Percentiles rank a stretch among this genome's conserved stretches.
Conservation (phyloP, 2,329 filamentous ascomycete species). For the Curvularia sp. region DNA sequence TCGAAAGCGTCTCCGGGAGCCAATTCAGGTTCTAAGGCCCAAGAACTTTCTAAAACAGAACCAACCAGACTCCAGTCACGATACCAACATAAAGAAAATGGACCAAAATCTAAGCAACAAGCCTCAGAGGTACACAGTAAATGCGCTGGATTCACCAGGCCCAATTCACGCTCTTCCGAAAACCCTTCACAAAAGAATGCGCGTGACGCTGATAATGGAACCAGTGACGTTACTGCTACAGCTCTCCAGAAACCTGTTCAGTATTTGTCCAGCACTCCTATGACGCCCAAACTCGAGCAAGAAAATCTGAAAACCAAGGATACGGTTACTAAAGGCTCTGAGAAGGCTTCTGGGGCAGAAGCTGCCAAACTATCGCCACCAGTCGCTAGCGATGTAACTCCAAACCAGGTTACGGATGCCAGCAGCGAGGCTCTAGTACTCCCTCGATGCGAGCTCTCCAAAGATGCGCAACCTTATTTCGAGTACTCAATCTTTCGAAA, state of each 20-base stretch:
- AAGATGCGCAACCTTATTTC: slow-evolving; percentile 31
- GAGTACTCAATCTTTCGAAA: slow-evolving; percentile 34
- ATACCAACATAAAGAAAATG: too few species aligned
- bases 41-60: not conserved
- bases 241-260: not conserved
- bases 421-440: not conserved
- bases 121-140: not conserved
- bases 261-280: not conserved
- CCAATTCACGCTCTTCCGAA: not conserved
- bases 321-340: not conserved
- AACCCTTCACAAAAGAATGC: not conserved
- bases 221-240: not conserved
- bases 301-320: not conserved
- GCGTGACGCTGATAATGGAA: not conserved
- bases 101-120: not conserved
- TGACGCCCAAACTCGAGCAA: not conserved
- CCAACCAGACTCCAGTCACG: not conserved
- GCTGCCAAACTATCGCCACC: not conserved
- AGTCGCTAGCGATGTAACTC: not conserved
- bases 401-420: not conserved
- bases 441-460: not conserved
- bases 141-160: not conserved
- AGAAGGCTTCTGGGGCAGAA: not conserved
- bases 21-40: not conserved
- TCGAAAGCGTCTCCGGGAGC: not conserved